phyloP scores from a whole-genome alignment of 345 rosid species.

The Boechera stricta region DNA sequence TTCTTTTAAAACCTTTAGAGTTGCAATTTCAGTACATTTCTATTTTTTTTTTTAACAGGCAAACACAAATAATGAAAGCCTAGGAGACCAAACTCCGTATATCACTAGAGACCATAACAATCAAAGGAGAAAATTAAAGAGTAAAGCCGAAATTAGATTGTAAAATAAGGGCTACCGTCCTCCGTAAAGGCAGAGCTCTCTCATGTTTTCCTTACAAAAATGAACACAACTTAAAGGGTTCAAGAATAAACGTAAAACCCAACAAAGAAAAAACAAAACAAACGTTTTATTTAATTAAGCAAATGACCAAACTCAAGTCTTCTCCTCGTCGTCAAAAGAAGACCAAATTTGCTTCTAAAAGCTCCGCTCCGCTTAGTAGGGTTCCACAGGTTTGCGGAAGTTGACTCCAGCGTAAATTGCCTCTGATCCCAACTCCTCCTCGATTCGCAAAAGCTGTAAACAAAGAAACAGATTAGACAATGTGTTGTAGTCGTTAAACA shows the following conservation, averaged over 20 bases:
- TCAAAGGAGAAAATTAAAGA: not conserved
- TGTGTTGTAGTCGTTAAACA: not conserved
- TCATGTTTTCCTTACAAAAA: conserved; percentile 38
- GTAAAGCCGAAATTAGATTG: conserved; percentile 35
- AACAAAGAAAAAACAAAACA: conserved; percentile 6
- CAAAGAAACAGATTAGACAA: conserved; percentile 9
- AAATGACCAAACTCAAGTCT: conserved; percentile 26
- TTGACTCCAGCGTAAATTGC: conserved; percentile 85
- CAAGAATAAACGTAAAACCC: conserved; percentile 8
- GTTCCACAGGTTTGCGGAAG: conserved; percentile 89
- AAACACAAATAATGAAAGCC: not conserved
- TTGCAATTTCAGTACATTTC: not conserved
- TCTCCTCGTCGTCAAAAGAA: conserved; percentile 20
- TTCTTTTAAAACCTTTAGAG: not conserved
- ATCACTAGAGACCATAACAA: not conserved
- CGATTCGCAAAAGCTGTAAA: conserved; percentile 82
- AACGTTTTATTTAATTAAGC: conserved; percentile 30
- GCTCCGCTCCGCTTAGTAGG: conserved; percentile 56
- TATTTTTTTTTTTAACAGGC: not conserved
- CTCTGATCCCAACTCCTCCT: conserved; percentile 87
- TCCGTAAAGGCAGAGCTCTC: conserved; percentile 9
- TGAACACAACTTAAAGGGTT: conserved; percentile 26
- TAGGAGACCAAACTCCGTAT: not conserved
- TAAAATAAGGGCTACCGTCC: not conserved
- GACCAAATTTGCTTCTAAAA: conserved; percentile 3